These are phyloP conservation scores for Microcos paniculata DNA, from an alignment of 345 rosid species.

Conservation along the genomic window DNA sequence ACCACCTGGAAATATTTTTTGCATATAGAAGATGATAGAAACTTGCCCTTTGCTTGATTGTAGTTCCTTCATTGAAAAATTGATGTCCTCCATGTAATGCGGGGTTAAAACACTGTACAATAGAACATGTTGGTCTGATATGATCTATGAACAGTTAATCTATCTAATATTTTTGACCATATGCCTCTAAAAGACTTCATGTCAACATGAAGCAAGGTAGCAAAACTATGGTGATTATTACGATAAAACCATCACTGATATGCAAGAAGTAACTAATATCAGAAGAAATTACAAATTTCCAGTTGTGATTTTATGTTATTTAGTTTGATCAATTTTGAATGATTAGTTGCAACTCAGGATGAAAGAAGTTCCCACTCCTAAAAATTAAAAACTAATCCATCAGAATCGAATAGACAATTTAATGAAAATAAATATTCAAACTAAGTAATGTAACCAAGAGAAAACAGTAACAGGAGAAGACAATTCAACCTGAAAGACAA, in stretches of 20 bases:
- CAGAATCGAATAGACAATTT: background rate
- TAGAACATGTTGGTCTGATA: slow-evolving; percentile 20
- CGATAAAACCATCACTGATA: background rate
- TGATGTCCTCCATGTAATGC: slow-evolving; percentile 83
- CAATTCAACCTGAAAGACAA: slow-evolving; percentile 81
- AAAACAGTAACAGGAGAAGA: slow-evolving; percentile 18
- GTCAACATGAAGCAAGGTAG: background rate
- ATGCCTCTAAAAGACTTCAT: background rate
- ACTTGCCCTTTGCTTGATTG: slow-evolving; percentile 64
- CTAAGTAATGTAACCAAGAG: slow-evolving; percentile 1
- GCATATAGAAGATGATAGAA: slow-evolving; percentile 86
- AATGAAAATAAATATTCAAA: background rate
- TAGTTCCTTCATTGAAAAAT: slow-evolving; percentile 70
- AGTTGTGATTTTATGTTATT: background rate
- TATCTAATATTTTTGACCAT: background rate
- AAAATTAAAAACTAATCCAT: background rate
- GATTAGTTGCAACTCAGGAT: background rate
- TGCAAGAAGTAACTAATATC: background rate
- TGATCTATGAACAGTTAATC: background rate
- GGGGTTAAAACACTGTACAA: slow-evolving; percentile 84
- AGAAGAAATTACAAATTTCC: background rate
- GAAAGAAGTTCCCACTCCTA: background rate
- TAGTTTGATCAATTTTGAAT: background rate
- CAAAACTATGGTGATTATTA: background rate
- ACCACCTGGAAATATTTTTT: slow-evolving; percentile 80